Evolutionary conservation across 306 rosid genomes (phyloP).

Genomic region (Chamaecrista fasciculata): DNA sequence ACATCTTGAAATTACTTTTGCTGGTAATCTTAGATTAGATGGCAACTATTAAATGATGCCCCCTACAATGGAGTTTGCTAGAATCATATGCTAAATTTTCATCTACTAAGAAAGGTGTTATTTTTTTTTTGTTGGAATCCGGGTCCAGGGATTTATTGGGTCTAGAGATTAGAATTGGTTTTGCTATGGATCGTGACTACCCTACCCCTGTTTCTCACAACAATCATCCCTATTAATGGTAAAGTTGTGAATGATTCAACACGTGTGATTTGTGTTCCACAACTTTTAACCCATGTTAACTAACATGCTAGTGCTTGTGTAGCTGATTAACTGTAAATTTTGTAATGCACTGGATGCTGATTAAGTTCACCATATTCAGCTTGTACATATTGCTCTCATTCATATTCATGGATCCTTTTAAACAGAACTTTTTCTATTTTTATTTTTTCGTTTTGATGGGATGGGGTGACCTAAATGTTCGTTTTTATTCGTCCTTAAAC

Average conservation of each 20-base stretch:
- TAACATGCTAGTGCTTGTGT: slow-evolving; percentile 8
- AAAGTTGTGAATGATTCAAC: background rate
- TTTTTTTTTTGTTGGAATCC: too few relatives aligned
- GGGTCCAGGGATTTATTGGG: too few relatives aligned
- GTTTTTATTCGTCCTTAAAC: background rate
- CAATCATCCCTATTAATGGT: too few relatives aligned
- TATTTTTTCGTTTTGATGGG: background rate
- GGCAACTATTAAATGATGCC: too few relatives aligned
- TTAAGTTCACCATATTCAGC: background rate
- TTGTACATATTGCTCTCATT: background rate
- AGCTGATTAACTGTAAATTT: background rate
- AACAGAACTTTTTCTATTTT: background rate
- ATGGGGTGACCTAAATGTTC: background rate
- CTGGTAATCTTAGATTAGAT: too few relatives aligned
- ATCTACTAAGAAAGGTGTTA: too few relatives aligned
- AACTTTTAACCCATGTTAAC: slow-evolving; percentile 4
- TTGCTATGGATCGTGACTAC: too few relatives aligned
- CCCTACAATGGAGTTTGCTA: too few relatives aligned
- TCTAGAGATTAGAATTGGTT: too few relatives aligned
- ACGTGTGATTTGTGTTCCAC: background rate
- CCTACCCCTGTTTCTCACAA: too few relatives aligned
- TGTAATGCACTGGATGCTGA: background rate
- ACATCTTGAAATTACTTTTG: too few relatives aligned
- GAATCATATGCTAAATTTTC: too few relatives aligned
- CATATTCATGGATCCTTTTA: background rate